Evolutionary conservation across 805 yeast species (phyloP), one percentile per base, ranked within the genome.

Genomic region (Candida ponderosae): DNA sequence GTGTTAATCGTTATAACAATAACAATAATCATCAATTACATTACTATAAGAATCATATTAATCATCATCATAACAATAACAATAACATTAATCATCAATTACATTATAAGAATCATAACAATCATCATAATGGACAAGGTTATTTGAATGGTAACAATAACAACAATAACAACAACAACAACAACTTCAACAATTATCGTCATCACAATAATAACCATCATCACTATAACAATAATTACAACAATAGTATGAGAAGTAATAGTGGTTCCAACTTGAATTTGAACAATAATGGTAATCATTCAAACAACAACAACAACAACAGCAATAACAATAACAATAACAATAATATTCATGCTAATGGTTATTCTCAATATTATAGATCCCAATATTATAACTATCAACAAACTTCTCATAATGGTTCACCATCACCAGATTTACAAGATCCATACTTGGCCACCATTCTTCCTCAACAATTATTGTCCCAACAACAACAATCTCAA

Each of bases 291-390:
- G 18, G 14, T 8, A 31, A 29, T 26, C 33, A 33, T 29, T 31
- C 31, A 24, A 40, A 40, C 15, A 21, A 29, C 34, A 27, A 34
- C 34, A 35, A 44, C 47, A 36, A 46, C 41, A 29, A 39, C 53
- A 33, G 54, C 51, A 39, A 43, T 33, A 43, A 43, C 49, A 41
- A 48, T 45, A 43, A 48, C 45, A 27, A 34, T 45, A 39, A 49
- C 51, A 36, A 36, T 42, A 39, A 43, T 47, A 41, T 7, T 21
- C 6, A 21, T 21, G 23, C 9, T 21, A 21, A 21, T 21, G 9
- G 9, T 21, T 9, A 21, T 7, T 24, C 9, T 11, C 49, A 37
- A 40, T 43, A 42, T 38, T 44, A 41, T 40, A 36, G 37, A 41
- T 36, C 31, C 47, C 45, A 29, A 34, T 41, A 28, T 38, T 33